These are phyloP conservation scores for Pythium myriotylum DNA, from an alignment of 352 stramenopile species.

Conservation along the genomic window DNA sequence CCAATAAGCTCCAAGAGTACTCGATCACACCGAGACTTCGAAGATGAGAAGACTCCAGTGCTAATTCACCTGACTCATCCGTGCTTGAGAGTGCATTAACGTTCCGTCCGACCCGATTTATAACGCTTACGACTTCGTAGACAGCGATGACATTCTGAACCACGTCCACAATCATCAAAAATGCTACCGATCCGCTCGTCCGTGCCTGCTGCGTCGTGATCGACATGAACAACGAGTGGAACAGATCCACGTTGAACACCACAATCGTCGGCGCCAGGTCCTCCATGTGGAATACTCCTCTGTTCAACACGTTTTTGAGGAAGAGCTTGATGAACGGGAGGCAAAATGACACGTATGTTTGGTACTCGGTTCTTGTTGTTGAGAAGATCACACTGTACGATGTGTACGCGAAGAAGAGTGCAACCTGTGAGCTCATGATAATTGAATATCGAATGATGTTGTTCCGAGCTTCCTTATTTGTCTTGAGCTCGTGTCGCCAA, in stretches of 20 bases:
- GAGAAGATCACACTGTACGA: conserved; percentile 9
- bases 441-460: conserved; percentile 4
- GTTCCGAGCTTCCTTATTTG: no score
- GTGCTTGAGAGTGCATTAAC: no score
- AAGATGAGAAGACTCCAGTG: no score
- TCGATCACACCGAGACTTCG: no score
- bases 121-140: no score
- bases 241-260: conserved; percentile 34
- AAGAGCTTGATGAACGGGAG: not conserved
- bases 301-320: not conserved
- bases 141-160: not conserved
- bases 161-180: conserved; percentile 13
- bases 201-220: conserved; percentile 36
- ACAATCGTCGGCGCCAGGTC: conserved; percentile 5
- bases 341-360: not conserved
- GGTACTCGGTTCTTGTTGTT: not conserved
- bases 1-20: no score
- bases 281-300: not conserved
- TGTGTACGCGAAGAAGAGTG: conserved; percentile 8
- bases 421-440: conserved; percentile 6
- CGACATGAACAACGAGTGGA: conserved; percentile 31
- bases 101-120: no score
- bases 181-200: conserved; percentile 6
- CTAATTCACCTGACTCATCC: no score
- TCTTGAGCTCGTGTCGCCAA: no score